Base-by-base conservation (phyloP, 1,284 basidiomycete species). In the Lentinula novae-zelandiae region DNA sequence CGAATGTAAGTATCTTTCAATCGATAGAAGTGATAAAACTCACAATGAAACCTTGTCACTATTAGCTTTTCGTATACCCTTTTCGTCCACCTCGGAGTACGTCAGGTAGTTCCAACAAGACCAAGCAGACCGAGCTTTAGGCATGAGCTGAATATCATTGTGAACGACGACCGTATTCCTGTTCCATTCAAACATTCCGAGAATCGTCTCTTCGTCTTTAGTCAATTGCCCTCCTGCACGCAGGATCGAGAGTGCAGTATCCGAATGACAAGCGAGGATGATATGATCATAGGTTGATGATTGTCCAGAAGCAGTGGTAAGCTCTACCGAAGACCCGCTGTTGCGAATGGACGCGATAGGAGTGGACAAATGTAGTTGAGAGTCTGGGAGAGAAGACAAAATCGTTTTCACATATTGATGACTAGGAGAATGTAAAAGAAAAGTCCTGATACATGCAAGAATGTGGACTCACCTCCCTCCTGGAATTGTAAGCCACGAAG, bases 71-170 rank as follows among this genome's bases (percentile, higher is more conserved):
- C 71, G 66, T 5, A 67, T 70, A 3, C 78, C 78, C 10, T 71
- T 66, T 2, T 67, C 53, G 66, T 77, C 71, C 17, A 72, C 59
- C 13, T 71, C 70, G 0, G 83, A 84, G 36, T 74, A 76, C 0
- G 87, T 87, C 13, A 92, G 71, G 70, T 87, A 91, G 68, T 90
- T 91, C 88, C 89, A 92, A 65, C 85, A 85, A 0, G 87, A 85
- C 85, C 89, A 91, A 0, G 87, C 87, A 10, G 75, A 61, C 17
- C 79, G 74, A 50, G 77, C 75, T 61, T 76, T 75, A 0, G 89
- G 90, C 87, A 91, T 91, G 62, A 87, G 87, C 62, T 71, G 70
- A 17, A 76, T 70, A 69, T 92, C 91, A 31, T 79, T 79, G 74
- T 93, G 91, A 64, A 94, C 68, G 0, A 92, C 80, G 0, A 82